phyloP scores from a whole-genome alignment of 331 rosid species.

The Spiraea crenata region DNA sequence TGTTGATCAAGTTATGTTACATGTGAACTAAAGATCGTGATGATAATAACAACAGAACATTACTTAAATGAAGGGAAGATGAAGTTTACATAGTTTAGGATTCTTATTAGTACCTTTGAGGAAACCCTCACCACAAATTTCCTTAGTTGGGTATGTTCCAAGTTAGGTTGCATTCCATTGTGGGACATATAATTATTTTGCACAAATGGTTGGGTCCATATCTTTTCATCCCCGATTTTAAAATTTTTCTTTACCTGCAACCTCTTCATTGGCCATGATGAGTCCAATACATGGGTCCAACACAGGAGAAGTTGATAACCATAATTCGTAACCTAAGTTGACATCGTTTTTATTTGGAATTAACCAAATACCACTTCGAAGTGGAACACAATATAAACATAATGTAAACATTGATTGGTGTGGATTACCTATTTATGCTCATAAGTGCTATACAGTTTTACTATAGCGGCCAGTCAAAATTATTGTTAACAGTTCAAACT shows the following conservation, averaged over 20 bases:
- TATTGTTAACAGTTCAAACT: too few relatives aligned
- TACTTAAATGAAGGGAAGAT: slow-evolving; percentile 25
- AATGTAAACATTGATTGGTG: too few relatives aligned
- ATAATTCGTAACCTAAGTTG: neutral
- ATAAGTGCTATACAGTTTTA: too few relatives aligned
- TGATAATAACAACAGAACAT: slow-evolving; percentile 12
- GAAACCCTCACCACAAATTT: slow-evolving; percentile 14
- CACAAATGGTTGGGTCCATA: slow-evolving; percentile 10
- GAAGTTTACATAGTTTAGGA: neutral
- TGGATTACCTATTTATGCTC: too few relatives aligned
- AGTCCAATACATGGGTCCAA: slow-evolving; percentile 9
- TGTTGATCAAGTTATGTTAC: slow-evolving; percentile 1
- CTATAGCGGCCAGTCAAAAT: too few relatives aligned
- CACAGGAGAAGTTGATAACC: neutral
- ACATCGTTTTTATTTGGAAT: neutral
- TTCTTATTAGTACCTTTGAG: slow-evolving; percentile 26
- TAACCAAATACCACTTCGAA: neutral
- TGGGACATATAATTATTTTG: slow-evolving; percentile 21
- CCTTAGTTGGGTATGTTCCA: slow-evolving; percentile 32
- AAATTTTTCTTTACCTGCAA: slow-evolving; percentile 3
- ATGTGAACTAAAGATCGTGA: slow-evolving; percentile 20
- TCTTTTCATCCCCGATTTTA: neutral
- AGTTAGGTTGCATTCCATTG: slow-evolving; percentile 33
- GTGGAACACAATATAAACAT: too few relatives aligned
- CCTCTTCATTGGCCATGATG: slow-evolving; percentile 20